Evolutionary conservation across 169 alveolate genomes (phyloP), one percentile per base, ranked within the genome.

Genomic region (Besnoitia besnoiti): DNA sequence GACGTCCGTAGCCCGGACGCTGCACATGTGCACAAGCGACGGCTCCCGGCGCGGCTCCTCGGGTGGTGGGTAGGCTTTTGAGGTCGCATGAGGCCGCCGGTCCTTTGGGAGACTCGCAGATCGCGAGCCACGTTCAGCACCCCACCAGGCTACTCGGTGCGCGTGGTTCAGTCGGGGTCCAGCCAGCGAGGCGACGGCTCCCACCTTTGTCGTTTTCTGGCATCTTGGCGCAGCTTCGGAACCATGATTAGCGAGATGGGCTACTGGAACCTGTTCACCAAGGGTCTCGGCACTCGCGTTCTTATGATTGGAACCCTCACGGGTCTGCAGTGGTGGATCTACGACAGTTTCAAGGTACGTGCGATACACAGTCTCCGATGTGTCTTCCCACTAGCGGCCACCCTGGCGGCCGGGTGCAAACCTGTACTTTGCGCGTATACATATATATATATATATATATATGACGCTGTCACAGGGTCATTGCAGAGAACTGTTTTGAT

Each of bases 281-380:
- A 90, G 55, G 98, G 98, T 67, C 95, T 97, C 35, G 98, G 98
- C n/a, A 97, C 99, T 33, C 98, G 99, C 93, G 98, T 98, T 73
- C 89, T 99, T 91, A 99, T 99, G 99, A 97, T 99, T 85, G 99
- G 99, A 49, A 99, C 99, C 49, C 96, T 99, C 62, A 98, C 99
- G 40, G 99, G 99, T 51, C 96, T 98, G 82, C 99, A 99, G 96
- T 98, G 99, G 99, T 98, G 99, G 99, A 98, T 98, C 82, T 99
- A 98, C 95, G 99, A 99, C 95, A 95, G 98, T 76, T 98, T 98
- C 96, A 99, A 98, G 96, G 95, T 93, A 76, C 77, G 77, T 42
- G 67, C 37, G 27, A 35, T 44, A 88, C 84, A 94, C 98, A 85
- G 7, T 10, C 73, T 5, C 90, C n/a, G n/a, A 85, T 7, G 33